These are phyloP conservation scores for Mycena sanguinolenta DNA, from an alignment of 768 basidiomycete species.

Conservation along the genomic window DNA sequence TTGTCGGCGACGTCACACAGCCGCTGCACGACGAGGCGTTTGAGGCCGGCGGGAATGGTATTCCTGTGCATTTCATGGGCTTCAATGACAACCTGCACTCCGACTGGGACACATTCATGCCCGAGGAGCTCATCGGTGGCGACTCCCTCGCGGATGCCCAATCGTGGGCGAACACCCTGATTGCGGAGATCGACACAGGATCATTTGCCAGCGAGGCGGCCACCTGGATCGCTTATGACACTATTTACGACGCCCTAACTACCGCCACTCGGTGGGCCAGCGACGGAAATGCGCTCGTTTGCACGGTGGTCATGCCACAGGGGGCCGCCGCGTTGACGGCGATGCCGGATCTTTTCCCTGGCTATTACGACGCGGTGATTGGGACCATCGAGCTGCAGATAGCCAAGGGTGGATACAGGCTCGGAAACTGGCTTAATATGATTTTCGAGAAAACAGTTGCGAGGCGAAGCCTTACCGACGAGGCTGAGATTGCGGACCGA, in stretches of 20 bases:
- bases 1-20: slow-evolving; percentile 48
- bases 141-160: slow-evolving; percentile 34
- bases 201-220: slow-evolving; percentile 16
- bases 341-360: slow-evolving; percentile 35
- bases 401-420: slow-evolving; percentile 47
- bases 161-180: slow-evolving; percentile 40
- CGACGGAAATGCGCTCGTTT: slow-evolving; percentile 46
- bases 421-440: slow-evolving; percentile 50
- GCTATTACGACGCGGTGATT: slow-evolving; percentile 36
- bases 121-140: slow-evolving; percentile 39
- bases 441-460: slow-evolving; percentile 22
- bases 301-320: slow-evolving; percentile 46
- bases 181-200: slow-evolving; percentile 42
- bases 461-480: neutral
- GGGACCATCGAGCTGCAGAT: slow-evolving; percentile 46
- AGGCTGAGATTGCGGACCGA: neutral
- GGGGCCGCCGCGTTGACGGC: slow-evolving; percentile 36
- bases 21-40: slow-evolving; percentile 47
- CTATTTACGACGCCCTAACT: slow-evolving; percentile 39
- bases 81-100: slow-evolving; percentile 44
- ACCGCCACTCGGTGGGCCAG: slow-evolving; percentile 46
- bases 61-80: slow-evolving; percentile 40
- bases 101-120: slow-evolving; percentile 39
- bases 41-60: slow-evolving; percentile 44
- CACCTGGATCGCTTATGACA: slow-evolving; percentile 31